Evolutionary conservation across 1,284 basidiomycete species (phyloP), one percentile per base, ranked within the genome.

Genomic region (Mycena citricolor): DNA sequence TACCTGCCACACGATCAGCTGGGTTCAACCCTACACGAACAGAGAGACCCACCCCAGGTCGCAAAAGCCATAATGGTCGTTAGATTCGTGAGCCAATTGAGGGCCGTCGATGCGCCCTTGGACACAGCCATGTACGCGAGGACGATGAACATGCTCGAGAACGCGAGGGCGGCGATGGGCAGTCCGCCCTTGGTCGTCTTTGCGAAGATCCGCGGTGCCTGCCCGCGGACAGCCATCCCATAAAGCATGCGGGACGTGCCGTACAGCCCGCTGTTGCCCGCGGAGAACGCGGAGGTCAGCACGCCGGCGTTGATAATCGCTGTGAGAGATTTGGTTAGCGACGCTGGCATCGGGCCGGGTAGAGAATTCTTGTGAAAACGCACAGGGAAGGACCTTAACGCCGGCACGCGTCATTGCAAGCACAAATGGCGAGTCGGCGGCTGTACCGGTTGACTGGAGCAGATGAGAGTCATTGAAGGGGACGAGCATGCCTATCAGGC

Each of bases 381-480:
- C 13, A 41, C 47, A 51, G 1, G 52, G 54, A 7, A 54, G 45
- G 4, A 14, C 42, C 32, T 54, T 54, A 17, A 56, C 39, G 4
- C 67, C 62, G 24, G 72, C 75, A 37, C 63, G 65, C 41, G 66
- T 54, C 37, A 53, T 54, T 1, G 57, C 57, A 17, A 83, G 74
- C 30, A 82, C 81, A 60, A 83, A 85, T 3, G 79, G 82, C 19
- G 76, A 81, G 2, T 76, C 76, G n/a, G 77, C 59, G 17, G 60
- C 63, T 24, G 59, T 41, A 14, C 49, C 51, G 5, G 49, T 49
- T 8, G 28, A 45, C 23, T 50, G 42, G n/a, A 57, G 26, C 2
- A 79, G 67, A 32, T 66, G 54, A 14, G 61, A 56, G 55, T 70
- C 59, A 63, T 71, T 67, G 46, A 69, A 71, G 25, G 73, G 70